Conservation (phyloP, 2,329 filamentous ascomycete genomes). For the Acephala macrosclerotiorum region DNA sequence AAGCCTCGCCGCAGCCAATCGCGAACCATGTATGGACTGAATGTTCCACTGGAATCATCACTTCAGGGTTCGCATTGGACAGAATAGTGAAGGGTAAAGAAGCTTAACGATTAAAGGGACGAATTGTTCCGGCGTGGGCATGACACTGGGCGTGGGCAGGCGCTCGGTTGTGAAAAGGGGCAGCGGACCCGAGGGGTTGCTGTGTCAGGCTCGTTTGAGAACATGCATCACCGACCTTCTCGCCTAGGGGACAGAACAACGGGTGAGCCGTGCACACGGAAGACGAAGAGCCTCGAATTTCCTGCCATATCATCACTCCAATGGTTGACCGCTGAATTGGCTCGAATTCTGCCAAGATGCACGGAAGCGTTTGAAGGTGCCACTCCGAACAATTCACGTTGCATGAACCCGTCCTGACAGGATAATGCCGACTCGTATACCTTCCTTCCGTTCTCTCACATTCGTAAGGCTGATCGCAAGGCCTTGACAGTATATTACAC, state of each 20-base stretch:
- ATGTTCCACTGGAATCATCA: background rate
- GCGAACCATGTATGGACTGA: background rate
- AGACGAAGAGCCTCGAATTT: conserved; percentile 3
- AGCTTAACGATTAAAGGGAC: conserved; percentile 15
- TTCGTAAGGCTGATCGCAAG: conserved; percentile 2
- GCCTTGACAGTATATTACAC: conserved; percentile 1
- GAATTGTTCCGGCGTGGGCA: conserved; percentile 19
- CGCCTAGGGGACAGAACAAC: conserved; percentile 10
- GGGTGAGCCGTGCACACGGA: conserved; percentile 24
- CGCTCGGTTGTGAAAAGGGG: conserved; percentile 21
- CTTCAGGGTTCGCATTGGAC: background rate
- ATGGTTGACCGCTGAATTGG: background rate
- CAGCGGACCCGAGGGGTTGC: conserved; percentile 16
- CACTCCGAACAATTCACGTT: conserved; percentile 12
- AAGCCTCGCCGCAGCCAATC: conserved; percentile 3
- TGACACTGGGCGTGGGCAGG: conserved; percentile 17
- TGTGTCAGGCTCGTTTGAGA: conserved; percentile 35
- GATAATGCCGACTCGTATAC: conserved; percentile 14
- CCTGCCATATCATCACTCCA: conserved; percentile 7
- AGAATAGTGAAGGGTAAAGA: conserved; percentile 9
- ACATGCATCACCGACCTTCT: conserved; percentile 21
- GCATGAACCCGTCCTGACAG: background rate
- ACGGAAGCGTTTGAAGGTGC: conserved; percentile 22
- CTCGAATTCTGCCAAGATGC: conserved; percentile 7
- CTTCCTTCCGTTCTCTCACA: background rate